Percentiles rank a stretch among this genome's conserved stretches.
Evolutionary conservation across 1,284 basidiomycete species (phyloP).

Genomic region (Kwoniella shivajii): DNA sequence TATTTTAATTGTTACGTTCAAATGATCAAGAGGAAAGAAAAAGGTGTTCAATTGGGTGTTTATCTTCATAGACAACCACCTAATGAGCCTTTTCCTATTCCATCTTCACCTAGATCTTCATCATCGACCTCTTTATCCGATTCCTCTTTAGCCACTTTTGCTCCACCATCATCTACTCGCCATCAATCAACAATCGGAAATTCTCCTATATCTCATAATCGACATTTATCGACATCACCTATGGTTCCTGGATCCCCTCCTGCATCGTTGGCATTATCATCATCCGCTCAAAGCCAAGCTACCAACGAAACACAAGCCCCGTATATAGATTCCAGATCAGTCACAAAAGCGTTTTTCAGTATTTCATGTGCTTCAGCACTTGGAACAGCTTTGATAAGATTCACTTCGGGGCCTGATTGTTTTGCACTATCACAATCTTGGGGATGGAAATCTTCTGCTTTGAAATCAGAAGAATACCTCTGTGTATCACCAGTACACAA

Average conservation of each 20-base stretch:
- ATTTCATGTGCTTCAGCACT: conserved; percentile 79
- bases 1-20: conserved; percentile 68
- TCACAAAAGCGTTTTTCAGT: conserved; percentile 67
- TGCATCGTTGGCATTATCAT: too few species aligned
- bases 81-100: conserved; percentile 22
- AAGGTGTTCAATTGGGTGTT: conserved; percentile 75
- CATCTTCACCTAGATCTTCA: conserved; percentile 15
- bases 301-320: conserved; percentile 20
- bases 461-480: conserved; percentile 54
- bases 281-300: too few species aligned
- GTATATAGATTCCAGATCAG: conserved; percentile 53
- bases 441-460: conserved; percentile 58
- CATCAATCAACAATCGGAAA: background rate
- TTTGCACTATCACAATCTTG: conserved; percentile 67
- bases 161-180: background rate
- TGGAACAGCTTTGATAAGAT: conserved; percentile 78
- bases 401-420: conserved; percentile 77
- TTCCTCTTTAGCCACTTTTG: background rate
- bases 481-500: conserved; percentile 15
- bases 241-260: conserved; percentile 10
- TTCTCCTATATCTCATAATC: background rate
- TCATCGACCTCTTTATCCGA: background rate
- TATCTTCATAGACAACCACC: conserved; percentile 74
- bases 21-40: conserved; percentile 69
- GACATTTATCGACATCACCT: conserved; percentile 16